Percentiles rank a stretch among this genome's conserved stretches.
Conservation (phyloP, 202 grass and related monocot genomes). For the Zizania palustris region DNA sequence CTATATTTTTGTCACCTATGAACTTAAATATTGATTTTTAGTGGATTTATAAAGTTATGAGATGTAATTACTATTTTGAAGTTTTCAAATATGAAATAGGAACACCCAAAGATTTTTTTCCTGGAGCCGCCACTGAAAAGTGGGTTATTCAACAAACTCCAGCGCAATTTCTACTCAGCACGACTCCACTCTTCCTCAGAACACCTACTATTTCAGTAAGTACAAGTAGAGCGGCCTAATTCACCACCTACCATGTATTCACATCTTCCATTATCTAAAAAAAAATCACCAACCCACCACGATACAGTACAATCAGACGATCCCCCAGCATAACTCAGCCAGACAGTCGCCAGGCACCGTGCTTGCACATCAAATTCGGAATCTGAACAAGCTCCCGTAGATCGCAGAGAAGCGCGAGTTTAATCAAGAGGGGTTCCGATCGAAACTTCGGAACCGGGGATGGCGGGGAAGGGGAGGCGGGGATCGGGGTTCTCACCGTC, state of each 20-base stretch:
- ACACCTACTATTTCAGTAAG: background rate
- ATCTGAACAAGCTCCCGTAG: background rate
- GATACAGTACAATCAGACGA: background rate
- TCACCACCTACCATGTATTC: background rate
- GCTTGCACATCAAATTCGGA: background rate
- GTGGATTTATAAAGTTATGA: too few relatives aligned
- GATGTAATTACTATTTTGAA: too few relatives aligned
- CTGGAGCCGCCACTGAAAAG: too few relatives aligned
- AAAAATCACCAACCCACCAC: too few relatives aligned
- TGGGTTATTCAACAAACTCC: background rate
- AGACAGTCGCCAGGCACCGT: background rate
- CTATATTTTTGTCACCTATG: too few relatives aligned
- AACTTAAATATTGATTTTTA: too few relatives aligned
- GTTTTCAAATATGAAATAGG: too few relatives aligned
- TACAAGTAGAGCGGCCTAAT: slow-evolving; percentile 1
- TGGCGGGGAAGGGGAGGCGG: background rate
- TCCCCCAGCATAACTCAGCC: background rate
- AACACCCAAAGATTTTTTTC: too few relatives aligned
- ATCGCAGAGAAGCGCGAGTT: background rate
- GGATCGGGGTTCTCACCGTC: slow-evolving; percentile 53
- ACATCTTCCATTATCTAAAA: too few relatives aligned
- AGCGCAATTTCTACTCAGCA: background rate
- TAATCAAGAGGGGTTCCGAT: background rate
- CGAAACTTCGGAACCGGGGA: too few relatives aligned
- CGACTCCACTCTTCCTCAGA: background rate